Base-by-base conservation (phyloP, 495 filamentous ascomycete genomes). In the Ascodesmis nigricans region DNA sequence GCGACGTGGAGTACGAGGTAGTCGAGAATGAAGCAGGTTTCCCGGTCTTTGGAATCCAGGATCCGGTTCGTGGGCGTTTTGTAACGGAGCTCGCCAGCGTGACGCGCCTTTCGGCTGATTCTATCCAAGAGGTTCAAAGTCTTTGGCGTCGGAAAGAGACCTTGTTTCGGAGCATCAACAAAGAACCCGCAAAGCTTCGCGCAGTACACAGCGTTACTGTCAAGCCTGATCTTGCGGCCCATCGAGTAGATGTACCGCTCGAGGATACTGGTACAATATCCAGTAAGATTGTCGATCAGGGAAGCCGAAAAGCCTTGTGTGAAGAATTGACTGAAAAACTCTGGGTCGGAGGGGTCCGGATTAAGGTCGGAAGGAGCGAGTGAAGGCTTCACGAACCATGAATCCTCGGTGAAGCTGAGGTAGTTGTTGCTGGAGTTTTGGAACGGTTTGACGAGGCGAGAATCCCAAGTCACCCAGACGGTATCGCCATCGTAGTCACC, bases 401-500 rank as follows among this genome's bases (percentile, higher is more conserved):
- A n/a, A n/a, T n/a, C n/a, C n/a, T n/a, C n/a, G n/a, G n/a, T n/a
- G n/a, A n/a, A n/a, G n/a, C n/a, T n/a, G n/a, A n/a, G n/a, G n/a
- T 23, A 15, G 10, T 19, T 11, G 14, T 57, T 30, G 13, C 78
- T 42, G 0, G 66, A 53, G 45, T 91, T 92, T 3, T 48, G 39
- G 46, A 93, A 97, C n/a, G 58, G 64, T 3, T 63, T 45, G 0
- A 90, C 80, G 9, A 93, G 68, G 0, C 56, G 57, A 1, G 62
- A 60, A 38, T 93, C 82, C 83, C 81, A 93, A 53, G 82, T 92
- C 10, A 91, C 59, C 82, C 81, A 87, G 0, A 51, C 77, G 25
- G 63, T 73, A 43, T 97, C 87, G 0, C 87, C 87, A 39, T 93
- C 84, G 50, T 93, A 93, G 54, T 97, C 87, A 5, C 87, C 87